Evolutionary conservation across 768 basidiomycete genomes (phyloP), one percentile per base, ranked within the genome.

Genomic region (Coprinellus aureogranulatus): DNA sequence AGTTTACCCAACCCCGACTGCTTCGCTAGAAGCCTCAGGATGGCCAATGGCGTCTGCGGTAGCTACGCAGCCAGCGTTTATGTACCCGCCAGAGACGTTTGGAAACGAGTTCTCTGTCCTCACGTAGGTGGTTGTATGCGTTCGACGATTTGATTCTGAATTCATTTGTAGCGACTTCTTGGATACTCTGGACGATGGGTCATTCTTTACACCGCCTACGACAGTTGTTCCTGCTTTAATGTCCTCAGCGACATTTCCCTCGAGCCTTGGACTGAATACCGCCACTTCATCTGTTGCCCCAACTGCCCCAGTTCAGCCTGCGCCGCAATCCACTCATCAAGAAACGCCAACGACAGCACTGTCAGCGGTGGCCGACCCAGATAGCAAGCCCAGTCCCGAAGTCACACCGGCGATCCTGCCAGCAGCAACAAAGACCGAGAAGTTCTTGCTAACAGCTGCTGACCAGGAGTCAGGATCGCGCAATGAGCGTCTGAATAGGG

Each of bases 391-490:
- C 37, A 59, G 71, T 47, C 64, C 76, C 37, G 76, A 78, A 41
- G 72, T 78, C 31, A 70, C 78, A 1, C 72, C 77, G 0, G 77
- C 82, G 3, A 81, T 90, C 3, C 78, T 92, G 1, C 88, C 88
- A 0, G 81, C 88, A 0, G 85, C 88, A 14, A 90, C 83, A 1
- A 90, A 88, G 67, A 89, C 92, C 0, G 96, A 98, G 69, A 83
- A 81, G 49, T 98, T 95, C 73, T 78, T 97, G 59, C 77, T 98
- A 23, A 95, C 92, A 0, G 95, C 96, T 3, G 96, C 96, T 0
- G 96, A 98, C 70, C 95, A 97, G 66, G 91, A 90, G 54, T 84
- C 89, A 1, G 95, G 95, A 0, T 89, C 93, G 23, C 80, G 96
- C 42, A 90, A 95, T 63, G 92, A 96, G 63, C 85, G 95, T 1